A percentile compares a stretch with the other conserved stretches of the same genome.
These are phyloP conservation scores for Coemansia sp. DNA, from an alignment of 192 early-diverging fungal genomes.

Conservation along the genomic window DNA sequence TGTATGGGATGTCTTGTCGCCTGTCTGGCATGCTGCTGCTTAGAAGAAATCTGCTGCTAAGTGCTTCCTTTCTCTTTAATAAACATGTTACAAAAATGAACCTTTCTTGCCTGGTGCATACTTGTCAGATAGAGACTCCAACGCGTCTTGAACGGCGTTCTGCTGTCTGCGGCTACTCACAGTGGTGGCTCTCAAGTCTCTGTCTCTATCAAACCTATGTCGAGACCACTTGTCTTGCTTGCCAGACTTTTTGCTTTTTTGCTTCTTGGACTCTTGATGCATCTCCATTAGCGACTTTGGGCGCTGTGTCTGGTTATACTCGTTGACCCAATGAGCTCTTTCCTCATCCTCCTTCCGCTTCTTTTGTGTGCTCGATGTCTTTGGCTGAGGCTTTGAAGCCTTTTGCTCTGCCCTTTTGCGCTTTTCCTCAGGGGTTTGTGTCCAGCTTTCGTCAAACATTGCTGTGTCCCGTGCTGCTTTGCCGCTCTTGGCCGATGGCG, in stretches of 20 bases:
- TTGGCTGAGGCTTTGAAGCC: background rate
- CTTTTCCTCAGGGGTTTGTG: slow-evolving; percentile 32
- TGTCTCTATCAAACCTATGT: slow-evolving; percentile 23
- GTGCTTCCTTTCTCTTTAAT: background rate
- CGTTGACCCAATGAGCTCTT: slow-evolving; percentile 34
- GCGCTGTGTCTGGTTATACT: slow-evolving; percentile 36
- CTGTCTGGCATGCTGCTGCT: background rate
- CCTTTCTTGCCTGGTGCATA: slow-evolving; percentile 34
- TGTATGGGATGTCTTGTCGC: too few species aligned
- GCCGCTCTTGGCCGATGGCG: slow-evolving; percentile 29
- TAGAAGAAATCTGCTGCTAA: background rate
- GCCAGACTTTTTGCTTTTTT: background rate
- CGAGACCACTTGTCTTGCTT: slow-evolving; percentile 28
- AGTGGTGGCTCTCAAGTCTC: slow-evolving; percentile 20
- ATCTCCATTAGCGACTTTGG: slow-evolving; percentile 49
- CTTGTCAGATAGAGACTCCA: slow-evolving; percentile 30
- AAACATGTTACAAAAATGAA: slow-evolving; percentile 20
- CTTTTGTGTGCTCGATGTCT: slow-evolving; percentile 13
- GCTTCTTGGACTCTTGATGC: slow-evolving; percentile 28
- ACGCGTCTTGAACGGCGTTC: slow-evolving; percentile 27
- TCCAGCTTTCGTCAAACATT: slow-evolving; percentile 49
- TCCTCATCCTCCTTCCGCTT: slow-evolving; percentile 23
- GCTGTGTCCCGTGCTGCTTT: background rate
- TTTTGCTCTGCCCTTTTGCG: slow-evolving; percentile 11
- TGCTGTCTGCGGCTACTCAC: slow-evolving; percentile 14